Base-by-base conservation (phyloP, 768 basidiomycete species). In the Leccinum imitatum region DNA sequence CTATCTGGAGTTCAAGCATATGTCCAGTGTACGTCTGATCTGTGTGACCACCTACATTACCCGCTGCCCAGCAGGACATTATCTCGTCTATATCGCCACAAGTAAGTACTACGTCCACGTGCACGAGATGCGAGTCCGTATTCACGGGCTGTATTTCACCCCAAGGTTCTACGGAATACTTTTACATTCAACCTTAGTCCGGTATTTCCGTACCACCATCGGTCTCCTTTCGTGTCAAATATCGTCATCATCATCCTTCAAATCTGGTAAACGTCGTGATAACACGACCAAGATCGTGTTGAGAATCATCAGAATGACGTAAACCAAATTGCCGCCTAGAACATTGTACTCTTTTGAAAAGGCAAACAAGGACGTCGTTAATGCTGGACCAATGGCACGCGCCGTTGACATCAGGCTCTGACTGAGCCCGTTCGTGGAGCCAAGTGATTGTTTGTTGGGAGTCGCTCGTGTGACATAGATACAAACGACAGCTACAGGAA, bases 391-490 rank as follows among this genome's bases (percentile, higher is more conserved):
- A 23, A 84, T 73, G 1, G 81, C 82, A 47, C 82, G 77, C 0
- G 78, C 76, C 6, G 79, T 69, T 3, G 81, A 78, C 3, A 75
- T 76, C 2, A 76, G 71, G 14, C 78, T 82, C 27, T 86, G 84
- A 3, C 79, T 76, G 21, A 86, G 72, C 2, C 86, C 86, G 58
- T 87, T 84, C 2, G 80, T 82, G 6, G 84, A 80, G 7, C 85
- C 85, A 6, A 87, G 75, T 0, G 83, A 81, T 19, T 73, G 75
- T 55, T 76, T 80, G 58, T 79, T 80, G 0, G 86, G 84, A 1
- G 84, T 74, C 1, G 83, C 79, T 30, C 77, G 75, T 3, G 80
- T 84, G 54, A 85, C 71, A 59, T 79, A 84, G 63, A 86, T 78
- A 54, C 80, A 81, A 19, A 82, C 77, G 46, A 80, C 80, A 23